A percentile compares a stretch with the other conserved stretches of the same genome.
These are phyloP conservation scores for Monocercomonoides exilis DNA, from an alignment of 78 protist genomes.

Conservation along the genomic window DNA sequence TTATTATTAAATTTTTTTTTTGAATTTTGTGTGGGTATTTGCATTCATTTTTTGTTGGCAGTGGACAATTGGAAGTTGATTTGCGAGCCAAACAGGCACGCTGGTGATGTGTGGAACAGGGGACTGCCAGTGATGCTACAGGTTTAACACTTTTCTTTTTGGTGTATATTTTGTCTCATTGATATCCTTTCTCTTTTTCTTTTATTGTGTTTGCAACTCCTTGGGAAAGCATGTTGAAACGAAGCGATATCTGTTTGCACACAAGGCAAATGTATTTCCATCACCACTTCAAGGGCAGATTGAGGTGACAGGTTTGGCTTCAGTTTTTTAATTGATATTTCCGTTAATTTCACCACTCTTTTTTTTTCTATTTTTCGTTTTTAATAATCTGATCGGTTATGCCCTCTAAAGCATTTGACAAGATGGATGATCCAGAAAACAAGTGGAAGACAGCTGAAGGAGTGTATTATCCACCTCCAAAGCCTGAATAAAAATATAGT, in stretches of 20 bases:
- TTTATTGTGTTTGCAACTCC: neutral
- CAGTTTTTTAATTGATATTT: no score
- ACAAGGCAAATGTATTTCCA: neutral
- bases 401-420: no score
- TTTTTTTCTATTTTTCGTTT: no score
- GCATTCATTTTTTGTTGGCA: neutral
- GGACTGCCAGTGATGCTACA: neutral
- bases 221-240: neutral
- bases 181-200: no score
- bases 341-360: no score
- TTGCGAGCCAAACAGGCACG: neutral
- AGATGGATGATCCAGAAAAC: no score
- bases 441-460: no score
- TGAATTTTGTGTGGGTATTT: neutral
- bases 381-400: no score
- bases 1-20: neutral
- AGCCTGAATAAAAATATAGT: no score
- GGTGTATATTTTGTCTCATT: no score
- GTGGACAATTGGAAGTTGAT: neutral
- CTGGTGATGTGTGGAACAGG: neutral
- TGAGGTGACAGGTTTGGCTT: neutral
- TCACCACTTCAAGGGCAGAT: neutral
- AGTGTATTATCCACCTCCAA: no score
- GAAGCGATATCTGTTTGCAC: neutral
- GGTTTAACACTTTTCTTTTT: neutral